Conservation (phyloP, 192 early-diverging fungal species). For the Gaertneriomyces semiglobifer region DNA sequence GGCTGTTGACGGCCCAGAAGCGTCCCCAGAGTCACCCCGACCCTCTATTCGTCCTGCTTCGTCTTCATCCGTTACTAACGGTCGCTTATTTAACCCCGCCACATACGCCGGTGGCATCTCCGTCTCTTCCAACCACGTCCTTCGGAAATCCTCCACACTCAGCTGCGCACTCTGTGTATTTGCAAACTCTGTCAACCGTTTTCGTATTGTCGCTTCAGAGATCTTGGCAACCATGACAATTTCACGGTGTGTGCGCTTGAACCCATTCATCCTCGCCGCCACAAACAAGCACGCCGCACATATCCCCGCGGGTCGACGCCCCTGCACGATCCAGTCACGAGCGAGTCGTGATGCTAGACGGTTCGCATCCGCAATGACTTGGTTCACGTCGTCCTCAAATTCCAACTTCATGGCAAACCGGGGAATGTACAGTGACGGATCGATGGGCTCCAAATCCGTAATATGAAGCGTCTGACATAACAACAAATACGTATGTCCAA, state of each 20-base stretch:
- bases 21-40: too few relatives aligned
- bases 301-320: conserved; percentile 87
- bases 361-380: conserved; percentile 74
- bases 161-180: conserved; percentile 73
- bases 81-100: conserved; percentile 19
- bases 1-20: too few relatives aligned
- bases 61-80: conserved; percentile 26
- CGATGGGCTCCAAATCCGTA: conserved; percentile 67
- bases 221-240: conserved; percentile 89
- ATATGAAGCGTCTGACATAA: conserved; percentile 55
- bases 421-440: conserved; percentile 89
- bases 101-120: conserved; percentile 83
- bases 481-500: conserved; percentile 80
- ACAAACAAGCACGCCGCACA: conserved; percentile 91
- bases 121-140: conserved; percentile 76
- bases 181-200: conserved; percentile 82
- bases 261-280: conserved; percentile 88
- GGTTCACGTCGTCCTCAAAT: conserved; percentile 82
- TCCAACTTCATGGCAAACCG: conserved; percentile 85
- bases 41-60: conserved; percentile 20
- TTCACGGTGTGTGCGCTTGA: conserved; percentile 74
- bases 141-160: conserved; percentile 75
- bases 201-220: conserved; percentile 77
- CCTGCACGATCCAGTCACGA: conserved; percentile 88
- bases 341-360: conserved; percentile 86